Base-by-base conservation (phyloP, 2,329 filamentous ascomycete genomes). In the Rutstroemia sp. region DNA sequence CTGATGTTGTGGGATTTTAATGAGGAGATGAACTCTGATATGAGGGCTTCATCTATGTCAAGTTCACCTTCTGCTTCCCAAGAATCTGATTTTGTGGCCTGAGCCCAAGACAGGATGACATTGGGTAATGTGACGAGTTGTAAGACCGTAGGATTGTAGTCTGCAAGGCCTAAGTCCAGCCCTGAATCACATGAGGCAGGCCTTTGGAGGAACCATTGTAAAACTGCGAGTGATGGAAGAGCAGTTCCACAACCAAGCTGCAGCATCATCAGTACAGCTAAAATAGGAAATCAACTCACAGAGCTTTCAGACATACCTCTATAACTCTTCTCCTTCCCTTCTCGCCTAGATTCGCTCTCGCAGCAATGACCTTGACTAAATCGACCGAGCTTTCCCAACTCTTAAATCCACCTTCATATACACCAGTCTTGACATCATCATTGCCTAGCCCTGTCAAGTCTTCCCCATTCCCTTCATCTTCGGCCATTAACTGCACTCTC, bases 391-490 rank as follows among this genome's bases (percentile, higher is more conserved):
- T 92, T 73, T 94, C 89, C 89, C 89, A 94, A 66, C 87, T 92
- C 75, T 94, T 94, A 75, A 92, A 91, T 23, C 89, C 89, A 56
- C 89, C 89, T 72, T 94, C 89, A 71, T 94, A 94, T 58, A 92
- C 81, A 52, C 88, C 88, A 55, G 87, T 88, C 70, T 84, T 87
- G 62, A 94, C 85, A 71, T 94, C 89, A 61, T 88, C 83, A 60
- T 79, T 77, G 41, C 82, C 85, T 38, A 90, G 74, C 1, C 73
- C 72, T 7, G 79, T 78, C 25, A 79, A 68, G 23, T 72, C 71
- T 6, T 72, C 66, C 5, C 80, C 81, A 38, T 82, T 82, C 68
- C 85, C 83, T 42, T 80, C 81, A 41, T 83, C 82, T 69, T 86
- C 83, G 49, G 87, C 87, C 85, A 92, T 91, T 58, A 94, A 75